These are phyloP conservation scores for Saccharomycopsis javanensis DNA, from an alignment of 805 yeast genomes.

Conservation along the genomic window DNA sequence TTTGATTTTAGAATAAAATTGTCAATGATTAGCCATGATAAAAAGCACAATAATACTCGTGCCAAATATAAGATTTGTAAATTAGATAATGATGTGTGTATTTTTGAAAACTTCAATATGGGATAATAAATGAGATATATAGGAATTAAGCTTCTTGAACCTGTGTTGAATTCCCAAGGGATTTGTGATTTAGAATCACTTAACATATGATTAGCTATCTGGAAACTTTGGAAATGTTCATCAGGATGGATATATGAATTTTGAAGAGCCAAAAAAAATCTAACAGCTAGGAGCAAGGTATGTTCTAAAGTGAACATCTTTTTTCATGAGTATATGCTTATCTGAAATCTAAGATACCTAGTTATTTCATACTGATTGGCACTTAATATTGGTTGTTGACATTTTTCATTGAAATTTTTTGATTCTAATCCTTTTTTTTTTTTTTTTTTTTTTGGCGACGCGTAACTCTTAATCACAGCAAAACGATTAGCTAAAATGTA, in stretches of 20 bases:
- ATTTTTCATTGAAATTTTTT: too few species aligned
- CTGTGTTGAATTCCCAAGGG: slow-evolving; percentile 77
- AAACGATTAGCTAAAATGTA: too few species aligned
- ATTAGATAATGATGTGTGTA: slow-evolving; percentile 1
- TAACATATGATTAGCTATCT: slow-evolving; percentile 41
- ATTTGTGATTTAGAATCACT: slow-evolving; percentile 29
- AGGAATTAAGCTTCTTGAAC: slow-evolving; percentile 55
- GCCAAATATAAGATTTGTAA: slow-evolving; percentile 10
- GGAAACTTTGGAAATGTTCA: slow-evolving; percentile 91
- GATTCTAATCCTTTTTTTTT: too few species aligned
- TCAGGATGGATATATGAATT: slow-evolving; percentile 94
- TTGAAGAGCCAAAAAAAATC: slow-evolving; percentile 29
- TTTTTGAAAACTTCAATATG: slow-evolving; percentile 29
- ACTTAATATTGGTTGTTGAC: too few species aligned
- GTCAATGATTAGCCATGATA: slow-evolving; percentile 28
- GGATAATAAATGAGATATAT: slow-evolving; percentile 66
- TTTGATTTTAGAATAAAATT: slow-evolving; percentile 9
- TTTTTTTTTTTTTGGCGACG: too few species aligned
- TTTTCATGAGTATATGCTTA: not conserved
- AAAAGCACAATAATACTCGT: slow-evolving; percentile 20
- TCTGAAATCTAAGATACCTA: too few species aligned
- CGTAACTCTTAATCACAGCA: too few species aligned
- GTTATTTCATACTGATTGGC: too few species aligned
- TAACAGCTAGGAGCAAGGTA: not conserved
- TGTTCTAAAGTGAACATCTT: not conserved